These are phyloP conservation scores for Penicillium cosmopolitanum DNA, from an alignment of 495 filamentous ascomycete genomes.

Conservation along the genomic window DNA sequence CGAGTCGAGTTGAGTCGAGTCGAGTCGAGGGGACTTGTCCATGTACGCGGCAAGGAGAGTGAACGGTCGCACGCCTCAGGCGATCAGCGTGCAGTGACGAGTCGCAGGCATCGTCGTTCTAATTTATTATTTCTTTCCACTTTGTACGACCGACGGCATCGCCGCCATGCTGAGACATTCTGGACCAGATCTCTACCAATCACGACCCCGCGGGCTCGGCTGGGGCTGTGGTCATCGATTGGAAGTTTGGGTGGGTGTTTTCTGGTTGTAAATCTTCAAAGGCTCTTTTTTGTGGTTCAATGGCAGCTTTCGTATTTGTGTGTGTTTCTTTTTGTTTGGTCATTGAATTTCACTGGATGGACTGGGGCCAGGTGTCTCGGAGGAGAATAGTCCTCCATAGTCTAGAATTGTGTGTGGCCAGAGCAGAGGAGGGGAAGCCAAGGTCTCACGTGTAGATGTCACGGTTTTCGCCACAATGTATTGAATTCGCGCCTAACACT, in stretches of 20 bases:
- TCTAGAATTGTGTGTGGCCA: too few species aligned
- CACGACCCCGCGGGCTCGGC: slow-evolving; percentile 3
- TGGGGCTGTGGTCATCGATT: slow-evolving; percentile 10
- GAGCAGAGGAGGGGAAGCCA: neutral
- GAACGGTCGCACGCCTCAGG: slow-evolving; percentile 16
- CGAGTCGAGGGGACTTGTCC: neutral
- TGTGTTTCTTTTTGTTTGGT: neutral
- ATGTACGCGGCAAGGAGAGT: slow-evolving; percentile 20
- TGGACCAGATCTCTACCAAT: slow-evolving; percentile 9
- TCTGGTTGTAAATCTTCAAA: neutral
- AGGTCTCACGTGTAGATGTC: slow-evolving; percentile 19
- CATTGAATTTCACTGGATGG: neutral
- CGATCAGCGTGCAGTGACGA: slow-evolving; percentile 6
- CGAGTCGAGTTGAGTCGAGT: slow-evolving; percentile 1
- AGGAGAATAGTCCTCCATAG: neutral
- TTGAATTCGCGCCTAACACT: slow-evolving; percentile 5
- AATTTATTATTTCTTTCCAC: slow-evolving; percentile 1
- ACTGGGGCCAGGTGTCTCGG: slow-evolving; percentile 3
- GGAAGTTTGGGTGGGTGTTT: neutral
- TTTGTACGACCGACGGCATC: slow-evolving; percentile 7
- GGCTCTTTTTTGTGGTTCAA: neutral
- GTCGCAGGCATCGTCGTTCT: slow-evolving; percentile 1
- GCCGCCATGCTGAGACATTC: slow-evolving; percentile 11
- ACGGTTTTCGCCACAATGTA: slow-evolving; percentile 13
- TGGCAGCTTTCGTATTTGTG: too few species aligned